Evolutionary conservation across 768 basidiomycete genomes (phyloP), one percentile per base, ranked within the genome.

Genomic region (Crucibulum laeve): DNA sequence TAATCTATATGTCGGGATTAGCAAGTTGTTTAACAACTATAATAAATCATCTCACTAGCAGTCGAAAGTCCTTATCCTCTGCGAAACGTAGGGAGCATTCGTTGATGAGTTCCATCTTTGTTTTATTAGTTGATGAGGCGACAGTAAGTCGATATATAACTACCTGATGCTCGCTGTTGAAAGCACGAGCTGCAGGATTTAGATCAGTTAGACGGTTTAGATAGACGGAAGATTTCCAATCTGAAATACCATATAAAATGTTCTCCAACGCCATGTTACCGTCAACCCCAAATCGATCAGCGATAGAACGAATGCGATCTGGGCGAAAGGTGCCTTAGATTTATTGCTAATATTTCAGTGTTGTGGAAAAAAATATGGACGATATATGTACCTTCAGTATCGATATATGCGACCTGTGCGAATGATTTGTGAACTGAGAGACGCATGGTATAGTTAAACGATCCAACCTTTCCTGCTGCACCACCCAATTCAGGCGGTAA

Each of bases 261-360:
- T 95, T 94, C 58, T 93, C 91, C 19, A 93, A 65, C 1, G 84
- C 87, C 79, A 88, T 82, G 43, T 77, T 83, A 4, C 84, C 84
- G 50, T 93, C 88, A n/a, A 98, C 90, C 8, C 91, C 91, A 56
- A 95, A 96, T 17, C 92, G 77, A 38, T 95, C 91, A 15, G 95
- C 92, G 49, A 98, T 90, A 19, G 89, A 79, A 32, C 79, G 77
- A 55, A 98, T 88, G 45, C 94, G 83, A 59, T 98, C 93, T 3
- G 94, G 94, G 25, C 94, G 85, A 66, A 96, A 96, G 3, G 91
- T 91, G n/a, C 90, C 89, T 87, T 47, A 3, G 25, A 36, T 14
- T 28, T 56, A 43, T 34, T 26, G 56, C 46, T 53, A 43, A 19
- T 44, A 60, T 17, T 53, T 52, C 10, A 36, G 6, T 26, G n/a